Evolutionary conservation across 306 rosid genomes (phyloP).

Genomic region (Quercus berberidifolia): DNA sequence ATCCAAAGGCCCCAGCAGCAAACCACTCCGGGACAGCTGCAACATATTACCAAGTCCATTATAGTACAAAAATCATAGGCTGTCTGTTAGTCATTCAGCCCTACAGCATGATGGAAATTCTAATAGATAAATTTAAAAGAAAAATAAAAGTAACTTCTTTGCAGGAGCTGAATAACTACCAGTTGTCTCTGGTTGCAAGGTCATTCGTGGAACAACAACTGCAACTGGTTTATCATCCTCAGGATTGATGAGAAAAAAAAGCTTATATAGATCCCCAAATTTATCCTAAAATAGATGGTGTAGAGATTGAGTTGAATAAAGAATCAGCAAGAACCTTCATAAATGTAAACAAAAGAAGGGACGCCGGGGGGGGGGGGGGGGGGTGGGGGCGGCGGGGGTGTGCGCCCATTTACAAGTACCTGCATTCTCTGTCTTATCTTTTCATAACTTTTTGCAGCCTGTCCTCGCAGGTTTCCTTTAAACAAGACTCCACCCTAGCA

Average conservation of each 20-base stretch:
- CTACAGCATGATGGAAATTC: neutral
- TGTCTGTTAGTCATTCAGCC: neutral
- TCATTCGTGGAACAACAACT: constrained; percentile 81
- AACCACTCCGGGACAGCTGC: constrained; percentile 97
- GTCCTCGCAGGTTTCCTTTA: constrained; percentile 94
- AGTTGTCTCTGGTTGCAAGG: constrained; percentile 90
- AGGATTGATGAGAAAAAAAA: constrained; percentile 87
- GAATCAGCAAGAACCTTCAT: constrained; percentile 12
- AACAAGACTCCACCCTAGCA: constrained; percentile 88
- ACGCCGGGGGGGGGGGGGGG: no score
- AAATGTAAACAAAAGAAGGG: constrained; percentile 1
- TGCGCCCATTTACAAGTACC: constrained; percentile 24
- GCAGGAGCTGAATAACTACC: constrained; percentile 43
- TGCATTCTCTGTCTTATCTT: constrained; percentile 80
- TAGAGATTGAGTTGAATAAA: constrained; percentile 17
- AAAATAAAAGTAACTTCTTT: neutral
- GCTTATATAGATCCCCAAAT: constrained; percentile 78
- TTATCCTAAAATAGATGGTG: constrained; percentile 51
- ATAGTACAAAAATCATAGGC: constrained; percentile 9
- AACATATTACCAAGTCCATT: constrained; percentile 15
- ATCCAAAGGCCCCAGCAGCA: constrained; percentile 91
- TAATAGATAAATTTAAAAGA: no score
- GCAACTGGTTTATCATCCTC: constrained; percentile 99
- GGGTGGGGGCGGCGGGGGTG: no score
- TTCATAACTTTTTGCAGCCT: constrained; percentile 81